phyloP scores from a whole-genome alignment of 345 rosid genomes.

The Lumnitzera littorea region DNA sequence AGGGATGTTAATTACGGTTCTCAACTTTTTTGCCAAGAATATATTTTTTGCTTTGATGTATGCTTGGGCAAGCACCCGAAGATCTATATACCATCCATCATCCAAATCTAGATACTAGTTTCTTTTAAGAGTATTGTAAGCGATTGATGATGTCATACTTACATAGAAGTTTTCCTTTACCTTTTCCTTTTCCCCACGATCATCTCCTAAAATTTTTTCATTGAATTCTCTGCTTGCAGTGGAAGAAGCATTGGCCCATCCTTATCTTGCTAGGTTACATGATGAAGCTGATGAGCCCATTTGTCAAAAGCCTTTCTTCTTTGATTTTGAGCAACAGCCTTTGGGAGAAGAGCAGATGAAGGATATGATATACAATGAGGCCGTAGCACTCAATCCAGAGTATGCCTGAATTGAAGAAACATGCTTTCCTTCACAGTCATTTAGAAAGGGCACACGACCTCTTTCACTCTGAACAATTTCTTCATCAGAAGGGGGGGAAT shows the following conservation, averaged over 20 bases:
- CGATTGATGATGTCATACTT: neutral
- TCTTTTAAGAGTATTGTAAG: too few species aligned
- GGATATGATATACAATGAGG: conserved; percentile 78
- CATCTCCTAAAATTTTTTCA: neutral
- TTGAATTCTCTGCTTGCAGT: conserved; percentile 37
- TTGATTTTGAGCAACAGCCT: conserved; percentile 61
- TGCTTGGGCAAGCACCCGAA: too few species aligned
- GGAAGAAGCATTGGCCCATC: conserved; percentile 90
- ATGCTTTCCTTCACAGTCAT: too few species aligned
- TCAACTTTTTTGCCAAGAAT: too few species aligned
- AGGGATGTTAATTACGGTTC: too few species aligned
- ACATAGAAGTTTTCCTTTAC: neutral
- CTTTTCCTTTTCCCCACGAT: neutral
- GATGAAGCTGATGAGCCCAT: conserved; percentile 88
- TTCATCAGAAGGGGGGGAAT: too few species aligned
- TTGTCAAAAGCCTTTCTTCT: conserved; percentile 65
- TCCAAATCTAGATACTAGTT: too few species aligned
- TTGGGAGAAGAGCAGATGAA: conserved; percentile 88
- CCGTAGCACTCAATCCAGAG: conserved; percentile 66
- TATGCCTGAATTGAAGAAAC: conserved; percentile 20
- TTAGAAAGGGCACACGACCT: too few species aligned
- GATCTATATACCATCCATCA: too few species aligned
- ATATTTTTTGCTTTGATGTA: too few species aligned
- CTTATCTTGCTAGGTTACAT: conserved; percentile 72
- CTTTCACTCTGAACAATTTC: too few species aligned